Evolutionary conservation across 495 filamentous ascomycete genomes (phyloP).

Genomic region (Neurospora sublineolata): DNA sequence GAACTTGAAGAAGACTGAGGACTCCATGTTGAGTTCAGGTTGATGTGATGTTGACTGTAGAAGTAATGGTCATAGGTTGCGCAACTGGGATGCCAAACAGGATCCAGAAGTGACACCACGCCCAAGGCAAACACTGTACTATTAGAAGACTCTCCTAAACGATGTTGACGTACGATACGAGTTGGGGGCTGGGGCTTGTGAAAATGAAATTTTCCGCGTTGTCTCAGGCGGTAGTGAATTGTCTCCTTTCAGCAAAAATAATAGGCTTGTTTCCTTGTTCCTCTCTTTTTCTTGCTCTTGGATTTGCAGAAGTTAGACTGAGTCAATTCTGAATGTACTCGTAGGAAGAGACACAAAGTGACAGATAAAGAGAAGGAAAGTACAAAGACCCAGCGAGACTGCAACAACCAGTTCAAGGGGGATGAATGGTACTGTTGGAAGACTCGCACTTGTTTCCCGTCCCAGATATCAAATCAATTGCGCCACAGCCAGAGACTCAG

Average conservation of each 20-base stretch:
- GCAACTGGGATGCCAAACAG: conserved; percentile 3
- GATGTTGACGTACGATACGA: conserved; percentile 21
- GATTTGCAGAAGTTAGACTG: conserved; percentile 32
- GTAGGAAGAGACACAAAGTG: conserved; percentile 29
- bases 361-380: conserved; percentile 23
- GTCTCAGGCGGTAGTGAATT: not conserved
- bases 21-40: conserved; percentile 59
- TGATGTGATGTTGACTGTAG: not conserved
- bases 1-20: conserved; percentile 99
- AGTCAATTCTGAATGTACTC: conserved; percentile 51
- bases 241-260: not conserved
- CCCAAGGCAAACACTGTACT: conserved; percentile 19
- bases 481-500: not conserved
- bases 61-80: not conserved
- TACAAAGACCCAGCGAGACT: conserved; percentile 26
- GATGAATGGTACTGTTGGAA: not conserved
- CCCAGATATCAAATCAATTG: not conserved
- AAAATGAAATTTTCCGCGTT: not conserved
- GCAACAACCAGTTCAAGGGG: conserved; percentile 16
- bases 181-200: conserved; percentile 19
- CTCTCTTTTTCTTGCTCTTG: conserved; percentile 26
- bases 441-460: not conserved
- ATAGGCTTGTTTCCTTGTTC: conserved; percentile 6
- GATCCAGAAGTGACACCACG: conserved; percentile 8
- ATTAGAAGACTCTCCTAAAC: conserved; percentile 18